Base-by-base conservation (phyloP, 805 yeast genomes). In the Saccharomycopsis sp. region DNA sequence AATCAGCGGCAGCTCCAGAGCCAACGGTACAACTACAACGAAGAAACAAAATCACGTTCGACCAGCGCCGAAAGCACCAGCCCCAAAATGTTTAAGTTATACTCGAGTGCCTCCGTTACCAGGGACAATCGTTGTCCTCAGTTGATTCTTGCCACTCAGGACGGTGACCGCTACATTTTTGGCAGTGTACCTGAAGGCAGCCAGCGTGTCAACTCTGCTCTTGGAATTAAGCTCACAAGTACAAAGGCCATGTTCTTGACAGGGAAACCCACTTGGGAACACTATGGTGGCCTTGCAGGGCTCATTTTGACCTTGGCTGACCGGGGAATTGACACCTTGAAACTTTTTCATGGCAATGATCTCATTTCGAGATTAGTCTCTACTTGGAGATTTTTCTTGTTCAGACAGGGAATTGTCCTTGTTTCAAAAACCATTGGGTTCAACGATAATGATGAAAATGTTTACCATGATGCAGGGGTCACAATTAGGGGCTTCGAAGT, bases 231-330 rank as follows among this genome's bases (percentile, higher is more conserved):
- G 34, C 59, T 82, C 10, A 67, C 78, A 2, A 78, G 73, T 47
- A 58, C 85, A 23, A 67, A 71, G 36, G 73, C 76, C 27, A 63
- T 89, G 3, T 88, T 84, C 52, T 53, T 92, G 4, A 77, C 95
- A 0, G 98, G 98, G 2, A 64, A 63, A n/a, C 47, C 83, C 8
- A 59, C 70, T 40, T 89, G 96, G 96, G 57, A 69, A 4, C 68
- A 79, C n/a, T 62, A 86, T 2, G 85, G 94, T n/a, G 98, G 98
- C 0, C 59, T 89, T 5, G 96, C 97, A 0, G 98, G 98, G 0
- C 62, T 85, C 52, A 73, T 89, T 36, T 62, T 89, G 38, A 85
- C 96, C 0, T 66, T 82, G 10, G 77, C 84, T 42, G 96, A 86
- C 51, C 82, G 85, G 51, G 87, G 86, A 2, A 67, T 70, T 47